These are phyloP conservation scores for Salmacisia buchloeana DNA, from an alignment of 1,284 basidiomycete species.

Conservation along the genomic window DNA sequence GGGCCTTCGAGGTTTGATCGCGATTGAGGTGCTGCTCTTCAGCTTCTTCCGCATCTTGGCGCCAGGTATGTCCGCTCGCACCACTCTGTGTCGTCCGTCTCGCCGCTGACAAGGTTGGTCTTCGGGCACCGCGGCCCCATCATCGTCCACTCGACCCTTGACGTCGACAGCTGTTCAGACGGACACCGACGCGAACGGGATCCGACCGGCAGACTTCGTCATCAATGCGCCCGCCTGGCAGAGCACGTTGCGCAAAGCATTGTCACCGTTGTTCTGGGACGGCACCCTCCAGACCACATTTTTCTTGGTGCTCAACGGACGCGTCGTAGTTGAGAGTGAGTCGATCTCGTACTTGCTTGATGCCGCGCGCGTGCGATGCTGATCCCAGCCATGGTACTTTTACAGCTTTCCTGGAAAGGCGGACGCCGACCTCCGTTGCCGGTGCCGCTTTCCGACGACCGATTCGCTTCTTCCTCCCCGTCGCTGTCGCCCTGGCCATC, in stretches of 20 bases:
- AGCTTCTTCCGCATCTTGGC: conserved; percentile 39
- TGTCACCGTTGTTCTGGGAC: conserved; percentile 32
- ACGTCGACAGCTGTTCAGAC: conserved; percentile 21
- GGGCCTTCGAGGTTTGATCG: conserved; percentile 29
- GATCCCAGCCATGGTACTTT: background rate
- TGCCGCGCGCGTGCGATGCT: background rate
- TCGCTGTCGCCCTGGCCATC: conserved; percentile 27
- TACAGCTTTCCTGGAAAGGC: conserved; percentile 27
- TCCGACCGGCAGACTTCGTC: conserved; percentile 25
- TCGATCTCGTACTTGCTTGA: background rate
- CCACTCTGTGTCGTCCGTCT: background rate
- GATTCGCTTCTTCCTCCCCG: conserved; percentile 27
- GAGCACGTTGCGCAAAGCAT: conserved; percentile 26
- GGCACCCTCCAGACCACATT: conserved; percentile 29
- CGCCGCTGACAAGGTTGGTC: background rate
- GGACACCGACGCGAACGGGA: conserved; percentile 25
- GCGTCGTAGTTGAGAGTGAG: conserved; percentile 22
- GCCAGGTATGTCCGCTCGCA: conserved; percentile 13
- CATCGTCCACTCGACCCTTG: background rate
- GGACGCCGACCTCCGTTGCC: conserved; percentile 21
- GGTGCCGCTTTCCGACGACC: conserved; percentile 36
- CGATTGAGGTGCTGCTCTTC: conserved; percentile 31
- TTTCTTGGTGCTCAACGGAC: conserved; percentile 31
- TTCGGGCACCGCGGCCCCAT: background rate
- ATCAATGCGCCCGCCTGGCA: conserved; percentile 19